A percentile compares a stretch with the other conserved stretches of the same genome.
These are phyloP conservation scores for Rhodotorula sp. DNA, from an alignment of 1,284 basidiomycete species.

Conservation along the genomic window DNA sequence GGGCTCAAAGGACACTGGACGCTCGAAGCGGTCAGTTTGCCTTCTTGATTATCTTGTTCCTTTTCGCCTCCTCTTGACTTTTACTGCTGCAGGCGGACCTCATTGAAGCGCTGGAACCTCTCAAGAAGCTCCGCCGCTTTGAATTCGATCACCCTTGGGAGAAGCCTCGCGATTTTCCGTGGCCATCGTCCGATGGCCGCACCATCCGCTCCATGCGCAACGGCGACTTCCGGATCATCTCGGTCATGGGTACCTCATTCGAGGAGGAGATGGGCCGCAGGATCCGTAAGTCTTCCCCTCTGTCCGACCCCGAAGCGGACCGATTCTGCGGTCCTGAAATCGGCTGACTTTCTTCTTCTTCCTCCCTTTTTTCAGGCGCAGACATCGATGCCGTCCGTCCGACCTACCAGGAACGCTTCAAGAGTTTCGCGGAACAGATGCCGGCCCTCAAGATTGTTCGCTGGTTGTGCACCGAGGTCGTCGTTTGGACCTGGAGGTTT, in stretches of 20 bases:
- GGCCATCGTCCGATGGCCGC: neutral
- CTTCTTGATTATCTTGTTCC: no score
- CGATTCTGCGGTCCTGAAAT: neutral
- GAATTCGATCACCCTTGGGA: slow-evolving; percentile 12
- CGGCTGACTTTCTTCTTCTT: no score
- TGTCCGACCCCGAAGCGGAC: no score
- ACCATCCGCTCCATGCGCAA: slow-evolving; percentile 6
- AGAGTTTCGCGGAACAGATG: neutral
- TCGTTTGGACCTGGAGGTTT: neutral
- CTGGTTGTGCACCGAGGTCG: neutral
- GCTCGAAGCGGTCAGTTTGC: neutral
- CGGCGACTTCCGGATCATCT: slow-evolving; percentile 6
- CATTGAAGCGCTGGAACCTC: neutral
- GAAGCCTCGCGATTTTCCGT: neutral
- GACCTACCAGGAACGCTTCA: neutral
- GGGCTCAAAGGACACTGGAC: neutral
- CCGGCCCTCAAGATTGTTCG: neutral
- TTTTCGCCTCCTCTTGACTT: neutral
- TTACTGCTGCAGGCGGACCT: neutral
- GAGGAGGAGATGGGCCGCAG: neutral
- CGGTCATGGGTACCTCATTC: neutral
- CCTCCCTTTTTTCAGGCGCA: neutral
- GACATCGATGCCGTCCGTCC: neutral
- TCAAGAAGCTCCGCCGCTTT: neutral
- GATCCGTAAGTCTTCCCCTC: neutral